Percentiles rank a stretch among this genome's conserved stretches.
Evolutionary conservation across 1,139 yeast species (phyloP).

Genomic region (Scheffersomyces quercinus): DNA sequence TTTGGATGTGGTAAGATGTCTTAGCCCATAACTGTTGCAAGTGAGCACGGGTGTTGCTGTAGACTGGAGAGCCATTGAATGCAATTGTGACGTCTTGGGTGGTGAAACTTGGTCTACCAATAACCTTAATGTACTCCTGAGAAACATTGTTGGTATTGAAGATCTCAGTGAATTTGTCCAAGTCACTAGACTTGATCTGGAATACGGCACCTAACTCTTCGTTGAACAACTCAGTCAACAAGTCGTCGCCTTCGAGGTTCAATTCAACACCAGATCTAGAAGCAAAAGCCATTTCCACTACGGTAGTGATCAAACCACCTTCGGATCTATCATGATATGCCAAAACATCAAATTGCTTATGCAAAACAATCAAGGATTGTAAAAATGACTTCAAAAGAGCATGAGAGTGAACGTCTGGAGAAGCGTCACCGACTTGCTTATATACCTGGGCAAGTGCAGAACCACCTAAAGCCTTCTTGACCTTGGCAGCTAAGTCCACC

Average conservation of each 20-base stretch:
- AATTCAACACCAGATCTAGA: constrained; percentile 76
- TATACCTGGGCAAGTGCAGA: constrained; percentile 95
- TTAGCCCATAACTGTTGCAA: constrained; percentile 85
- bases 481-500: constrained; percentile 74
- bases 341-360: constrained; percentile 64
- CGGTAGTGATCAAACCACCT: constrained; percentile 89
- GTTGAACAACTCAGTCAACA: constrained; percentile 66
- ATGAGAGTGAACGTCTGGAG: constrained; percentile 82
- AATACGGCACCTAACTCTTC: constrained; percentile 97
- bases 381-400: constrained; percentile 66
- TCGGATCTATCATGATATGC: constrained; percentile 97
- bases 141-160: constrained; percentile 62
- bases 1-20: constrained; percentile 89
- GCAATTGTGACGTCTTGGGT: constrained; percentile 51
- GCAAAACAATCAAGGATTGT: constrained; percentile 68
- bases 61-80: constrained; percentile 47
- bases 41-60: constrained; percentile 60
- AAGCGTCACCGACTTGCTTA: constrained; percentile 76
- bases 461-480: constrained; percentile 74
- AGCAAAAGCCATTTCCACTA: constrained; percentile 96
- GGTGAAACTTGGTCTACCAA: constrained; percentile 67
- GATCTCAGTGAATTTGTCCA: constrained; percentile 53
- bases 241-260: constrained; percentile 27
- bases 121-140: constrained; percentile 49
- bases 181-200: constrained; percentile 66